These are phyloP conservation scores for Elaeis oleifera DNA, from an alignment of 202 grass and related monocot species.

Conservation along the genomic window DNA sequence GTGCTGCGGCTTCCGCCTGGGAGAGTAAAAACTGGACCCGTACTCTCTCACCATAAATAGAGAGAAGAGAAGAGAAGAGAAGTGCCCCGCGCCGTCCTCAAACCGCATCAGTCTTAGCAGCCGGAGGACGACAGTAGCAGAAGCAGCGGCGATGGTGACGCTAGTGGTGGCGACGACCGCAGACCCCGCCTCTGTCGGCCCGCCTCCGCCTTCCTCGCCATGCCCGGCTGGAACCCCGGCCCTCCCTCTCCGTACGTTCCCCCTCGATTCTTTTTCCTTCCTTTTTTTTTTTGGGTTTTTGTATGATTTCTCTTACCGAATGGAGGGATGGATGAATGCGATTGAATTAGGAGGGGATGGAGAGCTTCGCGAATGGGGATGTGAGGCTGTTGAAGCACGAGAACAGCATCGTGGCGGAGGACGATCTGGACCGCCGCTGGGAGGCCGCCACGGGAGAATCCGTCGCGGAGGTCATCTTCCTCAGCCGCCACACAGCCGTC, in stretches of 20 bases:
- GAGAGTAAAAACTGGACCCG: too few relatives aligned
- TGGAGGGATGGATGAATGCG: too few relatives aligned
- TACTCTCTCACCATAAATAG: too few relatives aligned
- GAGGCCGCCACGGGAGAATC: slow-evolving; percentile 57
- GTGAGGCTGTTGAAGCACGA: slow-evolving; percentile 76
- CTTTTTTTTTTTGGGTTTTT: too few relatives aligned
- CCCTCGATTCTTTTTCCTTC: background rate
- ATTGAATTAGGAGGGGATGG: slow-evolving; percentile 50
- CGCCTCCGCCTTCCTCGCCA: slow-evolving; percentile 73
- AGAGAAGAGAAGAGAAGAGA: too few relatives aligned
- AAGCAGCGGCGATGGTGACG: slow-evolving; percentile 39
- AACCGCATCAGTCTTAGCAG: too few relatives aligned
- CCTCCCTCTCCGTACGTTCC: slow-evolving; percentile 45
- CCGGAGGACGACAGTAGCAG: too few relatives aligned
- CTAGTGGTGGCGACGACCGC: slow-evolving; percentile 69
- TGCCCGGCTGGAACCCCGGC: slow-evolving; percentile 82
- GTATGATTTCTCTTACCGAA: too few relatives aligned
- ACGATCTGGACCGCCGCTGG: slow-evolving; percentile 73
- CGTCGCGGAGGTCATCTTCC: slow-evolving; percentile 76
- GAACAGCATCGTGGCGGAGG: slow-evolving; percentile 54
- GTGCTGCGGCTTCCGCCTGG: too few relatives aligned
- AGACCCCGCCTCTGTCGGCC: slow-evolving; percentile 85
- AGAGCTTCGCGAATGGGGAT: slow-evolving; percentile 66
- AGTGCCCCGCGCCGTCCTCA: too few relatives aligned
- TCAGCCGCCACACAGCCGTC: slow-evolving; percentile 83